Percentiles rank a stretch among this genome's conserved stretches.
These are phyloP conservation scores for Dalbergia cochinchinensis DNA, from an alignment of 306 rosid genomes.

Conservation along the genomic window DNA sequence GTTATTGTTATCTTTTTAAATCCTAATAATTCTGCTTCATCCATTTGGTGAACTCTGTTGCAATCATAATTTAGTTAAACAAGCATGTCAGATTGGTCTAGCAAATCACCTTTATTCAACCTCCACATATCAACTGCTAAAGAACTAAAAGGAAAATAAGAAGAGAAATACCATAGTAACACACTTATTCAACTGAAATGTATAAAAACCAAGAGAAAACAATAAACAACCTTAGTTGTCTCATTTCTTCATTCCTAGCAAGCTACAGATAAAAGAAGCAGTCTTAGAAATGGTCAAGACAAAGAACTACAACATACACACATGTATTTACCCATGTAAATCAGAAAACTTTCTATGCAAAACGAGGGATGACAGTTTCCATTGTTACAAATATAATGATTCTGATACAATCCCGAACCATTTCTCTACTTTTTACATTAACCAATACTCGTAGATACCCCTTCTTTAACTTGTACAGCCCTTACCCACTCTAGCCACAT, in stretches of 20 bases:
- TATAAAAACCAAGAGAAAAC: no score
- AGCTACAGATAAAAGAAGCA: neutral
- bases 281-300: neutral
- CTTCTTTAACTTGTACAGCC: neutral
- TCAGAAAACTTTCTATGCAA: neutral
- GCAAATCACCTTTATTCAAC: neutral
- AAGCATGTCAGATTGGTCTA: no score
- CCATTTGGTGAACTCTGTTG: no score
- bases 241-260: no score
- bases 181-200: no score
- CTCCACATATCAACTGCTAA: neutral
- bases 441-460: neutral
- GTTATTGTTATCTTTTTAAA: no score
- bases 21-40: no score
- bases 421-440: no score
- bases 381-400: neutral
- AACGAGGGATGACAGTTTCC: neutral
- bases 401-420: neutral
- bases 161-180: no score
- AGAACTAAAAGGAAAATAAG: neutral
- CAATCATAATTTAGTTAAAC: no score
- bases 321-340: constrained; percentile 6
- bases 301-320: neutral
- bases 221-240: no score
- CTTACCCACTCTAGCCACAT: neutral